phyloP scores from a whole-genome alignment of 2,329 filamentous ascomycete genomes.

The Aspergillus fructus region DNA sequence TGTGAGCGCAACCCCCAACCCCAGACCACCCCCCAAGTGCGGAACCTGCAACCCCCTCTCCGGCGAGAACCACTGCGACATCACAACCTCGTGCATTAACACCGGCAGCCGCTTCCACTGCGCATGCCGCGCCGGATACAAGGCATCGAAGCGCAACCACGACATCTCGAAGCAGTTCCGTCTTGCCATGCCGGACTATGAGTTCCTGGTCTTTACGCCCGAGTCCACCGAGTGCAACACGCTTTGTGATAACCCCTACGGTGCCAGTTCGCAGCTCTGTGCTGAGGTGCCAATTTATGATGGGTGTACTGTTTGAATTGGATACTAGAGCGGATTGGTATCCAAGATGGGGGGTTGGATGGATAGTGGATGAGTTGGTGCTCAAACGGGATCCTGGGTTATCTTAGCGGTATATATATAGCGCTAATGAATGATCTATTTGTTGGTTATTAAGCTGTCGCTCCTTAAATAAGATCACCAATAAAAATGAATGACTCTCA shows the following conservation, averaged over 20 bases:
- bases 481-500: neutral
- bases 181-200: constrained; percentile 37
- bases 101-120: constrained; percentile 42
- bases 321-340: neutral
- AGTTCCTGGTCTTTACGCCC: constrained; percentile 41
- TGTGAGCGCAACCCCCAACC: constrained; percentile 15
- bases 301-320: constrained; percentile 26
- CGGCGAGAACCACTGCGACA: constrained; percentile 41
- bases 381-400: neutral
- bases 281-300: constrained; percentile 34
- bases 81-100: constrained; percentile 47
- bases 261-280: constrained; percentile 32
- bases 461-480: neutral
- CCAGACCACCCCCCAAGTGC: constrained; percentile 26
- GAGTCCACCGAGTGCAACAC: constrained; percentile 37
- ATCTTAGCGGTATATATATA: neutral
- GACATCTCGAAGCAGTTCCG: constrained; percentile 38
- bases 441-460: neutral
- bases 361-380: neutral
- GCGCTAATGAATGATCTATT: neutral
- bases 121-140: constrained; percentile 43
- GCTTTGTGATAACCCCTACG: constrained; percentile 35
- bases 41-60: constrained; percentile 42
- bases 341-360: neutral
- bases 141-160: constrained; percentile 32